phyloP scores from a whole-genome alignment of 805 yeast genomes.

The Wickerhamiella qilinensis region DNA sequence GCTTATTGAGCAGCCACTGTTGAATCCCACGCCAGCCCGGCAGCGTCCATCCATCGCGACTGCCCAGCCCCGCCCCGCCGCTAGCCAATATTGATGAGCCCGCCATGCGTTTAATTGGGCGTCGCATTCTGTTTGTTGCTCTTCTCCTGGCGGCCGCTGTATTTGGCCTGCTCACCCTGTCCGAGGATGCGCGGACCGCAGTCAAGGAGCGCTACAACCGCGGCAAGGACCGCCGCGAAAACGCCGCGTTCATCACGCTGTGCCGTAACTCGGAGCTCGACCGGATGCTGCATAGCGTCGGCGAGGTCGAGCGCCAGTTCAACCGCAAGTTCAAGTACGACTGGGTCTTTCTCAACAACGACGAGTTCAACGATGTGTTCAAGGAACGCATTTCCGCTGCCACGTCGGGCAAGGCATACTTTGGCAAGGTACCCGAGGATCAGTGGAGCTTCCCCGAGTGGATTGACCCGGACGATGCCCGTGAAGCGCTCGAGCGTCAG shows the following conservation, averaged over 20 bases:
- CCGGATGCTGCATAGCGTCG: conserved; percentile 39
- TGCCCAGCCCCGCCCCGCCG: no score
- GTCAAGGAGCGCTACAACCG: not conserved
- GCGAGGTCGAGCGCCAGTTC: conserved; percentile 49
- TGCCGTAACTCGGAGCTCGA: conserved; percentile 53
- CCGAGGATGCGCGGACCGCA: not conserved
- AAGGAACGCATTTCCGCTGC: conserved; percentile 29
- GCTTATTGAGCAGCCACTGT: no score
- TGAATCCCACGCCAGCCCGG: no score
- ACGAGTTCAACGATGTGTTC: conserved; percentile 41
- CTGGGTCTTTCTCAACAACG: conserved; percentile 63
- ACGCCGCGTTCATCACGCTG: conserved; percentile 51
- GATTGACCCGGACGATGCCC: conserved; percentile 39
- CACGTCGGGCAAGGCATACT: conserved; percentile 42
- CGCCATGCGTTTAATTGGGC: not conserved
- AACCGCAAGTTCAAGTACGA: conserved; percentile 47
- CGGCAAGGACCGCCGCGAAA: conserved; percentile 15
- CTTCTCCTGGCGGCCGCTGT: not conserved
- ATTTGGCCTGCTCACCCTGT: not conserved
- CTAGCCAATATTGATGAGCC: no score
- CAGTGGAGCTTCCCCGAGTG: conserved; percentile 57
- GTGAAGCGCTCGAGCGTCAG: conserved; percentile 30
- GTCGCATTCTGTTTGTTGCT: not conserved
- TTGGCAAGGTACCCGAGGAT: conserved; percentile 41
- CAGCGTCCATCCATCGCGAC: no score